phyloP scores from a whole-genome alignment of 148 eudicot species.

The Cornus florida region DNA sequence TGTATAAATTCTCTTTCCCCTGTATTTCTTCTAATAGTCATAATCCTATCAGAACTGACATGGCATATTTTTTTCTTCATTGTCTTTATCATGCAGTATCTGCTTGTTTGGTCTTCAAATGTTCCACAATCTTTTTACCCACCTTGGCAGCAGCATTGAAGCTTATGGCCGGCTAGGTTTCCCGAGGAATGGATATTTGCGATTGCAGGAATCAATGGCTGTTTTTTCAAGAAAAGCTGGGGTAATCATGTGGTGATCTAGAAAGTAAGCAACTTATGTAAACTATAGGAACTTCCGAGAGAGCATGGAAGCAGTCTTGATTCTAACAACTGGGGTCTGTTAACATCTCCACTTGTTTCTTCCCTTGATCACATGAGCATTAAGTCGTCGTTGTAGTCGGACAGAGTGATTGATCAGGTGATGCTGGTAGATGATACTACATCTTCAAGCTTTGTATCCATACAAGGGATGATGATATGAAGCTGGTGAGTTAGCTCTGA shows the following conservation, averaged over 20 bases:
- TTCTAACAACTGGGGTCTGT: constrained; percentile 1
- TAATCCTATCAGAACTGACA: background rate
- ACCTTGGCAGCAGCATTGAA: background rate
- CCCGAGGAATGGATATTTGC: background rate
- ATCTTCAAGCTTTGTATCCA: background rate
- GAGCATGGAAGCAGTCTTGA: background rate
- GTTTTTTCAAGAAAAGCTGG: background rate
- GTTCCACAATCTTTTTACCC: constrained; percentile 3
- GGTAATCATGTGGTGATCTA: background rate
- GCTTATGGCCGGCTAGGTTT: background rate
- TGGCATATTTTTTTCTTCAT: background rate
- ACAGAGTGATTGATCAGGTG: background rate
- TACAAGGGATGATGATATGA: background rate
- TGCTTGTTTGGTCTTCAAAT: background rate
- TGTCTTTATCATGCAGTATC: too few species aligned
- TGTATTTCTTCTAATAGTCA: background rate
- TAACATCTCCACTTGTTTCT: background rate
- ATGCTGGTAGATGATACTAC: background rate
- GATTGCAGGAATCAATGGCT: background rate
- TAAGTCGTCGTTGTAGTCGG: background rate
- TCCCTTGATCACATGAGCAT: background rate
- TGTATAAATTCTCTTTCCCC: background rate
- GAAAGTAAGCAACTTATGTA: constrained; percentile 6
- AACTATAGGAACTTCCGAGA: background rate
- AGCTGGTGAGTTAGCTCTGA: background rate